Evolutionary conservation across 495 filamentous ascomycete genomes (phyloP), one percentile per base, ranked within the genome.

Genomic region (Daldinia caldariorum): DNA sequence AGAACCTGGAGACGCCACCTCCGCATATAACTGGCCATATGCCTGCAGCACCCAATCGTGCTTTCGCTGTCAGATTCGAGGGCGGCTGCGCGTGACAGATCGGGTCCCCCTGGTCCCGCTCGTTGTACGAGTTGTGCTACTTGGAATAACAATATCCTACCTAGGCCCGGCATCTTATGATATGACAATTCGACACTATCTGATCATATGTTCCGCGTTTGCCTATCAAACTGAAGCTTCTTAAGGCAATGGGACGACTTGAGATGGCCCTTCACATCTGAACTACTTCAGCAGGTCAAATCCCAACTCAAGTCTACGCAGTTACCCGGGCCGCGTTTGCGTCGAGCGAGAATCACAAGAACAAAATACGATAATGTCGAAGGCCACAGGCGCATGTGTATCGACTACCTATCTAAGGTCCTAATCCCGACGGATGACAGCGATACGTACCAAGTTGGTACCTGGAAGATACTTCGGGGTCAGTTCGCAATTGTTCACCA

Each of bases 71-170:
- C 56, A 64, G 32, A 72, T 65, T 63, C n/a, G 16, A 45, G 22
- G 50, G 38, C 56, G 20, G 64, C 64, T 72, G 70, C 70, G 70
- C 70, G 64, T 72, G 70, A 72, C 18, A 68, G 64, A 58, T 72
- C 70, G 70, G 56, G 53, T 56, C 58, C 45, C 56, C 43, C 43
- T 26, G 61, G 55, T 43, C 55, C 41, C 50, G 22, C 39, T 57
- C 60, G 55, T 56, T 61, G 70, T 72, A 18, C 56, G 43, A 72
- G 63, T 56, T 53, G 70, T 72, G 26, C 49, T 60, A 72, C 70
- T 65, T 59, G 55, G 55, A 31, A 45, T 50, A 53, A 60, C 31
- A 60, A 54, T 63, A 26, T 60, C 56, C 50, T 31, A 68, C 60
- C 57, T 61, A 65, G 55, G 41, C 61, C 64, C 51, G 50, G 49